Base-by-base conservation (phyloP, 1,284 basidiomycete species). In the Heterobasidion irregulare region DNA sequence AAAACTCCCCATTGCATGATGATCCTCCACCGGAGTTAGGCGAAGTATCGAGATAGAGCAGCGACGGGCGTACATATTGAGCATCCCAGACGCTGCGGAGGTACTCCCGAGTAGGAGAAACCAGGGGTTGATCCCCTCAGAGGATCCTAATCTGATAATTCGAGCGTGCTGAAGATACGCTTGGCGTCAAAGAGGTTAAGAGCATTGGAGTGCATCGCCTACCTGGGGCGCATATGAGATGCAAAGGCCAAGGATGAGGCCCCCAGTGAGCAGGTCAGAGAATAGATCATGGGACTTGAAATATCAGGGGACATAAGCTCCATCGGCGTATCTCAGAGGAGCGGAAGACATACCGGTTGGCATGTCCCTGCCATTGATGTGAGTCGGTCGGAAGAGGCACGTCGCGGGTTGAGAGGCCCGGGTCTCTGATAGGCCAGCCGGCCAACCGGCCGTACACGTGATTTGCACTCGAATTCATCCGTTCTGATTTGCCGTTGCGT, bases 101-200 rank as follows among this genome's bases (percentile, higher is more conserved):
- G 92, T 96, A 56, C 90, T 89, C 9, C 97, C 97, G 0, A 98
- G 79, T 2, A 98, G 76, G n/a, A 98, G 74, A 68, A 92, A 99
- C 84, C 91, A 91, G 53, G 94, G 92, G 58, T 90, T 94, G 59
- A 97, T 84, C 0, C 94, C 94, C 62, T 94, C 84, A 0, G 92
- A 94, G 0, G 92, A 89, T 45, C 82, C 78, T 47, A 84, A 79
- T 53, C 72, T 70, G 63, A 94, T 84, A 59, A 95, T 93, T 36
- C 89, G 77, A 53, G 79, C 72, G 63, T 89, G 89, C 83, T 91
- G 62, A 8, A 53, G 8, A 52, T 45, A 36, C 35, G 18, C 13
- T 34, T 32, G 36, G 41, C 47, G 19, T n/a, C 36, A 54, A 12
- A 38, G 10, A 50, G 34, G 12, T 8, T 16, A 19, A 3, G 10